Conservation (phyloP, 331 rosid species). For the Acacia concinna region DNA sequence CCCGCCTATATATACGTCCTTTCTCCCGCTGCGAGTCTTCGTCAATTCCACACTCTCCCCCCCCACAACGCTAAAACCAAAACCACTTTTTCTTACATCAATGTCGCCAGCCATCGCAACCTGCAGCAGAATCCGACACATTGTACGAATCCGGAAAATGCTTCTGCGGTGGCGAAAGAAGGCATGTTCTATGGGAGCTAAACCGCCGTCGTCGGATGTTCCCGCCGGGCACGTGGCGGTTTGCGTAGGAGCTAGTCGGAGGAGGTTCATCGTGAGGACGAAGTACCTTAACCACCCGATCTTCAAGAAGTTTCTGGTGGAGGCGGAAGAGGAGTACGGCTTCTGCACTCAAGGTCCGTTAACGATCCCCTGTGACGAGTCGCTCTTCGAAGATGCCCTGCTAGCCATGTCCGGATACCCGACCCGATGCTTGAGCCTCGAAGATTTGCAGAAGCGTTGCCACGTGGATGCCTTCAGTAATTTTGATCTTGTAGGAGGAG, state of each 20-base stretch:
- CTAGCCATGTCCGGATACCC: constrained; percentile 44
- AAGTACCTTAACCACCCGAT: constrained; percentile 68
- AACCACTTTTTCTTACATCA: not conserved
- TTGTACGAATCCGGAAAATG: constrained; percentile 65
- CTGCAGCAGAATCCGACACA: constrained; percentile 55
- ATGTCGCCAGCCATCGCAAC: constrained; percentile 42
- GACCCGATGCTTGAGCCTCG: constrained; percentile 32
- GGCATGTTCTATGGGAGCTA: constrained; percentile 36
- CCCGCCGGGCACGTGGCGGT: constrained; percentile 69
- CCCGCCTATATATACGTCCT: not conserved
- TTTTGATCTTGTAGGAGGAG: constrained; percentile 31
- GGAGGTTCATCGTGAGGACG: constrained; percentile 61
- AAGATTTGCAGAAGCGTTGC: constrained; percentile 50
- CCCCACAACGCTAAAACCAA: not conserved
- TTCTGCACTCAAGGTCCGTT: constrained; percentile 61
- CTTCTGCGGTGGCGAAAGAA: constrained; percentile 59
- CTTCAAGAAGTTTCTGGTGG: constrained; percentile 58
- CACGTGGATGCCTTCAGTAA: constrained; percentile 44
- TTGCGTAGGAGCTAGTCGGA: constrained; percentile 52
- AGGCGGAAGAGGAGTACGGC: constrained; percentile 81
- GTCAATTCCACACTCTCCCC: not conserved
- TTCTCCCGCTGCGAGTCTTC: not conserved
- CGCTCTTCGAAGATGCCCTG: constrained; percentile 57
- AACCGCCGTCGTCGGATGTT: constrained; percentile 46
- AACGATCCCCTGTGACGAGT: constrained; percentile 67